Base-by-base conservation (phyloP, 2,329 filamentous ascomycete species). In the Fusarium compactum region DNA sequence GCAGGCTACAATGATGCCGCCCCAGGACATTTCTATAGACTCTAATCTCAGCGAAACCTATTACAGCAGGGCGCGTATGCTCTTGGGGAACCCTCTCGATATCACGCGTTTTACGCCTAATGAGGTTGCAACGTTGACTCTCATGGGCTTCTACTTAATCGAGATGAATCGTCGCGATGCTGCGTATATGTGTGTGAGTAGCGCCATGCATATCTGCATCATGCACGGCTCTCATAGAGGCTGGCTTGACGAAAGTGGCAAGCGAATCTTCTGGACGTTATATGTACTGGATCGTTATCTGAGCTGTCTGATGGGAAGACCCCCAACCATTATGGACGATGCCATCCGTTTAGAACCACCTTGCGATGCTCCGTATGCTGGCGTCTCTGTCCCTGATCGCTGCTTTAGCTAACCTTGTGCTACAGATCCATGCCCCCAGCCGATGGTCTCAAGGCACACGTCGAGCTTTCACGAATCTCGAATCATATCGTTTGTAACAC, bases 211-310 rank as follows among this genome's bases (percentile, higher is more conserved):
- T 44, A 81, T 85, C 32, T 81, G 82, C 47, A 80, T 85, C 48
- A 82, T 83, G 77, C 81, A 84, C 34, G 85, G 85, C n/a, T 78
- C 83, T 2, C 82, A 86, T 65, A 76, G 80, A 16, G 83, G 82
- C 6, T 80, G 78, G 69, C 76, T 80, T 5, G 80, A 84, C 44
- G 84, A 86, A 69, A 73, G 74, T 24, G 81, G 80, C 3, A 85
- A 83, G 67, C 77, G 85, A 38, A 78, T 83, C 8, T 86, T 87
- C 58, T 87, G 85, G 85, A 86, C 84, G 0, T 77, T 86, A 4
- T 86, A 85, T 59, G 79, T 84, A n/a, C 73, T 87, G 16, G 84
- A 86, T 66, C 79, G 84, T 47, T 86, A 78, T 76, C 67, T 86
- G 44, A 83, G 84, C 64, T 85, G 83, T 58, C 76, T 86, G 7